These are phyloP conservation scores for Phlebopus sp. DNA, from an alignment of 1,284 basidiomycete genomes.

Conservation along the genomic window DNA sequence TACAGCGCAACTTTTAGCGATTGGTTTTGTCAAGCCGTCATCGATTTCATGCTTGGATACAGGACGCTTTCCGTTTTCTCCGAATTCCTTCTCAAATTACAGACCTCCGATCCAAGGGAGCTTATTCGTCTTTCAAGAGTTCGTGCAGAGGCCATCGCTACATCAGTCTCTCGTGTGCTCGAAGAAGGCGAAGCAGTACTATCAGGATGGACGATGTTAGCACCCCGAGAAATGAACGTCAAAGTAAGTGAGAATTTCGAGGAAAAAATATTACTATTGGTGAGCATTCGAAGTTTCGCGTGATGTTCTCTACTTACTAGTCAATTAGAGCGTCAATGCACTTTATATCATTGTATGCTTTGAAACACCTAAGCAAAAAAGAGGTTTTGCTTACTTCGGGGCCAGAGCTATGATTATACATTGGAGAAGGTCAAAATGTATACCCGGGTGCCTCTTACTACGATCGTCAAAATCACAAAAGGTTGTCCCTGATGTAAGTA, in stretches of 20 bases:
- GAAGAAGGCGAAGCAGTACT: constrained; percentile 78
- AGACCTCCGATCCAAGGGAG: constrained; percentile 87
- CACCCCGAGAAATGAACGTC: constrained; percentile 74
- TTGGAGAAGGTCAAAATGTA: constrained; percentile 89
- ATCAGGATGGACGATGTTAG: constrained; percentile 90
- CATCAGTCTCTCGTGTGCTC: constrained; percentile 77
- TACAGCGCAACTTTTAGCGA: constrained; percentile 88
- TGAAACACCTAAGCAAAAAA: not conserved
- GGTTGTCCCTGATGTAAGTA: constrained; percentile 43
- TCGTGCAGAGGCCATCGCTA: constrained; percentile 87
- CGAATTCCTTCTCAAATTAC: constrained; percentile 84
- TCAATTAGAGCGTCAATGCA: constrained; percentile 54
- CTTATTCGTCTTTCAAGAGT: constrained; percentile 85
- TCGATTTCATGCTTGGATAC: constrained; percentile 89
- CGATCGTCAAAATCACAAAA: constrained; percentile 81
- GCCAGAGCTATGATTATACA: constrained; percentile 84
- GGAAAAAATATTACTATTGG: constrained; percentile 90
- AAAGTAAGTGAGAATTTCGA: constrained; percentile 79
- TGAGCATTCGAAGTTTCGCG: constrained; percentile 37
- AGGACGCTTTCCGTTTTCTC: constrained; percentile 84
- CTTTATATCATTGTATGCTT: constrained; percentile 63
- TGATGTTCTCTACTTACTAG: constrained; percentile 4
- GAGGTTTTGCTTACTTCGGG: constrained; percentile 10
- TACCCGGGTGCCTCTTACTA: constrained; percentile 83
- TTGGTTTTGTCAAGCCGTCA: constrained; percentile 95